phyloP scores from a whole-genome alignment of 768 basidiomycete genomes.

The Fibroporia radiculosa region DNA sequence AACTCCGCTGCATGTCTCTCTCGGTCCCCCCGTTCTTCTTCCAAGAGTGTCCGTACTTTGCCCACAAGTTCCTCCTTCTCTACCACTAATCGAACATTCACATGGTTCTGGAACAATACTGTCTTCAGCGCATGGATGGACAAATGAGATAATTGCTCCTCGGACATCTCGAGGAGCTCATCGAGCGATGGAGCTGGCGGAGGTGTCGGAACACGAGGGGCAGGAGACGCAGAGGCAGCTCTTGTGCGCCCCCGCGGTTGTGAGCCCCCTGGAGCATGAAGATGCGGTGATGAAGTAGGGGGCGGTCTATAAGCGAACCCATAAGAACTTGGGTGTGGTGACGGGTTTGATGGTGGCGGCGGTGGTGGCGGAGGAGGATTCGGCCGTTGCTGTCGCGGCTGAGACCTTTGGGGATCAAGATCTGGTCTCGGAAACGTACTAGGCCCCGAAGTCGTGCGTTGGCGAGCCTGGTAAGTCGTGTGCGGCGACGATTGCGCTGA shows the following conservation, averaged over 20 bases:
- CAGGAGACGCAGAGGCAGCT: constrained; percentile 30
- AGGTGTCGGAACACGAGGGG: constrained; percentile 16
- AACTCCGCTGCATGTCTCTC: constrained; percentile 21
- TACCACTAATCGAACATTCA: constrained; percentile 57
- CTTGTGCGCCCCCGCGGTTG: constrained; percentile 21
- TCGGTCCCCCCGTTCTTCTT: constrained; percentile 30
- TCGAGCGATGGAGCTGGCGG: constrained; percentile 54
- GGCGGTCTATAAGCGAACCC: background rate
- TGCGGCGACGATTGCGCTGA: constrained; percentile 11
- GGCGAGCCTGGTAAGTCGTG: constrained; percentile 15
- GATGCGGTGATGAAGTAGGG: constrained; percentile 6
- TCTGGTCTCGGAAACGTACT: constrained; percentile 51
- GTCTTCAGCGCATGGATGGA: constrained; percentile 70
- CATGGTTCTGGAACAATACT: constrained; percentile 73
- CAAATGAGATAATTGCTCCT: constrained; percentile 48
- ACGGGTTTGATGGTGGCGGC: background rate
- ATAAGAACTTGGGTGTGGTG: too few species aligned
- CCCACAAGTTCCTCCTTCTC: constrained; percentile 83
- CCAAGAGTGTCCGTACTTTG: constrained; percentile 57
- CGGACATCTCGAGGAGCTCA: constrained; percentile 54
- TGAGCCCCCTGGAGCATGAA: constrained; percentile 13
- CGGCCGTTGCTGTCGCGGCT: constrained; percentile 6
- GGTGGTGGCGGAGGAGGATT: constrained; percentile 11
- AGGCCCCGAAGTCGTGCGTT: constrained; percentile 22
- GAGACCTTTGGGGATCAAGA: constrained; percentile 32